Conservation (phyloP, 2,329 filamentous ascomycete genomes). For the Cercospora canescens region DNA sequence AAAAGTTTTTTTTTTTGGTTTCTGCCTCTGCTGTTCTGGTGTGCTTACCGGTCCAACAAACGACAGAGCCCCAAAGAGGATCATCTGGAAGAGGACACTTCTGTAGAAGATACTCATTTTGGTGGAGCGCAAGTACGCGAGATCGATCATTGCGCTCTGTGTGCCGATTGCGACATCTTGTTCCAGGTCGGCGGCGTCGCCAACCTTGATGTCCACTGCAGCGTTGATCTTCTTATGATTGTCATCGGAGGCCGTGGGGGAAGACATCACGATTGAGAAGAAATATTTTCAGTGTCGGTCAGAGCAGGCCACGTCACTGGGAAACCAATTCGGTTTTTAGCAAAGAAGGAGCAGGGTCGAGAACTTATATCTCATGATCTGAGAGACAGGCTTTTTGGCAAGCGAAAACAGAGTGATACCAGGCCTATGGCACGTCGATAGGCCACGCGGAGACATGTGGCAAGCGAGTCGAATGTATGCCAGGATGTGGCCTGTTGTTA, state of each 20-base stretch:
- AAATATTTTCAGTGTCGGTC: background rate
- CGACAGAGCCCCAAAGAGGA: conserved; percentile 24
- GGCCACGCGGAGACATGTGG: conserved; percentile 1
- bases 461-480: background rate
- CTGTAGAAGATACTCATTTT: conserved; percentile 19
- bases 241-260: background rate
- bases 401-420: background rate
- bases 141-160: conserved; percentile 13
- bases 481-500: background rate
- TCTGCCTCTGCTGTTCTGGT: background rate
- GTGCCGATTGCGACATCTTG: conserved; percentile 14
- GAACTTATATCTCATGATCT: background rate
- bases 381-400: background rate
- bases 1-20: background rate
- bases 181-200: conserved; percentile 1
- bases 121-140: conserved; percentile 10
- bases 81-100: conserved; percentile 29
- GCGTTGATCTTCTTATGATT: conserved; percentile 1
- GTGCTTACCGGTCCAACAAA: conserved; percentile 13
- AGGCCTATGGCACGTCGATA: background rate
- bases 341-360: background rate
- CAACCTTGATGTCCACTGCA: background rate
- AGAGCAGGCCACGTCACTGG: background rate
- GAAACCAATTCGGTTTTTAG: background rate
- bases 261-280: background rate